Percentiles rank a stretch among this genome's conserved stretches.
Evolutionary conservation across 2,329 filamentous ascomycete species (phyloP).

Genomic region (Thermothelomyces thermophilus): DNA sequence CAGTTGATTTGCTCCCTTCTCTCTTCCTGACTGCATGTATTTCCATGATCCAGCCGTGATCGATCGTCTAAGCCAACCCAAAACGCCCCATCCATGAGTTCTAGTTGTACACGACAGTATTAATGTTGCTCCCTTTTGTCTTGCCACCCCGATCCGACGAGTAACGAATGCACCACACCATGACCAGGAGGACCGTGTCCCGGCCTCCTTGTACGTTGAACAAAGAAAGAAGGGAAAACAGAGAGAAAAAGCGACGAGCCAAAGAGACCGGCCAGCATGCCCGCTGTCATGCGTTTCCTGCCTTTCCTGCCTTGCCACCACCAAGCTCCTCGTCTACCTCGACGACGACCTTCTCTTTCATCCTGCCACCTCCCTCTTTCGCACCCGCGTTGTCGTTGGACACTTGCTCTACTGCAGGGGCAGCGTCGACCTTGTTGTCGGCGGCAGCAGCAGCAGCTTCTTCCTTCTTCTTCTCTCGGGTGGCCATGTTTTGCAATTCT

Average conservation of each 20-base stretch:
- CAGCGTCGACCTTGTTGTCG: not conserved
- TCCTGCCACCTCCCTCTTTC: conserved; percentile 6
- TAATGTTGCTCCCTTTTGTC: conserved; percentile 17
- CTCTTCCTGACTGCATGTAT: not conserved
- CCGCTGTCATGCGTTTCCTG: conserved; percentile 12
- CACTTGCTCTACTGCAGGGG: not conserved
- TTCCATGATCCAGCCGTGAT: conserved; percentile 5
- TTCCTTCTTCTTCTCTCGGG: conserved; percentile 45
- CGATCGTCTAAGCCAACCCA: conserved; percentile 3
- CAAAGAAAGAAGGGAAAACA: not conserved
- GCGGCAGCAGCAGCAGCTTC: conserved; percentile 13
- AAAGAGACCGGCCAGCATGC: not conserved
- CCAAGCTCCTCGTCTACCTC: conserved; percentile 3
- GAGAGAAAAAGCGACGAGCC: not conserved
- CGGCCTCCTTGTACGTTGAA: not conserved
- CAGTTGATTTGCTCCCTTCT: too few relatives aligned
- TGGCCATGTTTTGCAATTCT: conserved; percentile 62
- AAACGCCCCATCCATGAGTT: conserved; percentile 17
- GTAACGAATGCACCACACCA: conserved; percentile 5
- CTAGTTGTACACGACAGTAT: conserved; percentile 15
- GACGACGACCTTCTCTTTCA: conserved; percentile 14
- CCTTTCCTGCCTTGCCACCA: conserved; percentile 8
- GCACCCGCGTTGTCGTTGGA: conserved; percentile 13
- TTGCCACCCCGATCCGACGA: conserved; percentile 9
- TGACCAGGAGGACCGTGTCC: not conserved